Evolutionary conservation across 2,329 filamentous ascomycete genomes (phyloP).

Genomic region (Xylariaceae sp.): DNA sequence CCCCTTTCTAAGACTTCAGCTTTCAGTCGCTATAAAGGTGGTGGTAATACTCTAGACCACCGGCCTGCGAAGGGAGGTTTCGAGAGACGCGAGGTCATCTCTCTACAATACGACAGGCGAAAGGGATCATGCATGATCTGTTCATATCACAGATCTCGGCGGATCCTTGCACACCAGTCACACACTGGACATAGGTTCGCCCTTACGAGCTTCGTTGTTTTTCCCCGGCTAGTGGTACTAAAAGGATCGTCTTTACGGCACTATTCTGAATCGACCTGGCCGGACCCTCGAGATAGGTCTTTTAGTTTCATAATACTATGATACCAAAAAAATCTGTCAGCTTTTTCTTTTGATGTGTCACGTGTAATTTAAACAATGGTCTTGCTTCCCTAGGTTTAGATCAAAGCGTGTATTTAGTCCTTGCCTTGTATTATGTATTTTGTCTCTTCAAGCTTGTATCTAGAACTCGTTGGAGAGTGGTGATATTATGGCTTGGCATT

Average conservation of each 20-base stretch:
- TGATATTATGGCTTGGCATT: no score
- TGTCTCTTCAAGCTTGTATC: no score
- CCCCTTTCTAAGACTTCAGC: slow-evolving; percentile 28
- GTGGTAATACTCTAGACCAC: slow-evolving; percentile 34
- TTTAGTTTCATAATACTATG: slow-evolving; percentile 33
- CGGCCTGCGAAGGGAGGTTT: slow-evolving; percentile 35
- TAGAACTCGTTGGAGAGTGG: no score
- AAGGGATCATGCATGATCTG: slow-evolving; percentile 23
- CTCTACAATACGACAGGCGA: slow-evolving; percentile 21
- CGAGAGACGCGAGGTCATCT: slow-evolving; percentile 26
- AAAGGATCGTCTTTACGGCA: slow-evolving; percentile 30
- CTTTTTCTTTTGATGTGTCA: slow-evolving; percentile 8
- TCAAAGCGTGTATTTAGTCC: no score
- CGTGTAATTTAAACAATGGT: neutral
- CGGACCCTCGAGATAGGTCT: slow-evolving; percentile 33
- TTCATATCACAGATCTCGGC: slow-evolving; percentile 26
- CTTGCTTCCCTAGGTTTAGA: no score
- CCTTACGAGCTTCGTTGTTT: slow-evolving; percentile 24
- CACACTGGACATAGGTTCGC: slow-evolving; percentile 15
- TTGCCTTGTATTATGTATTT: no score
- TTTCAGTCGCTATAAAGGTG: slow-evolving; percentile 33
- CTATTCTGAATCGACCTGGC: slow-evolving; percentile 29
- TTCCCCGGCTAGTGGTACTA: slow-evolving; percentile 28
- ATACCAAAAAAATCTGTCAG: slow-evolving; percentile 30
- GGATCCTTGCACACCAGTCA: slow-evolving; percentile 19